Conservation (phyloP, 2,329 filamentous ascomycete species). For the Aschersonia sp. region DNA sequence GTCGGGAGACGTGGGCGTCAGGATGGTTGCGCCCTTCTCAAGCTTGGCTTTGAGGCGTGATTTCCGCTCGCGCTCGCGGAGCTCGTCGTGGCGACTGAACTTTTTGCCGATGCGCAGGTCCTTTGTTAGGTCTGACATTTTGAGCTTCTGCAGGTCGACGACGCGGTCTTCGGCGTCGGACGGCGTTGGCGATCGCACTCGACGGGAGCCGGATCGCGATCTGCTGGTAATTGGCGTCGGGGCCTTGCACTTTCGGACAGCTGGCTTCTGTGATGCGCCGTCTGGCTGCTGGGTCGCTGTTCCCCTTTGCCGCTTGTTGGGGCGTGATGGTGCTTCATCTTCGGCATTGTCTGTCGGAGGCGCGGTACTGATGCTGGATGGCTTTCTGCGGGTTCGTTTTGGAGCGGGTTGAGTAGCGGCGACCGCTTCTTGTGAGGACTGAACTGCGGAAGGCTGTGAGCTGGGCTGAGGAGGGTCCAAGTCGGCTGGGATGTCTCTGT, state of each 20-base stretch:
- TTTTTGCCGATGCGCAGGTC: constrained; percentile 60
- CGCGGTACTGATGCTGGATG: constrained; percentile 1
- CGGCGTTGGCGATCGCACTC: constrained; percentile 38
- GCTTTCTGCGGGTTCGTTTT: constrained; percentile 7
- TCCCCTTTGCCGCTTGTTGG: constrained; percentile 19
- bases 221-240: constrained; percentile 8
- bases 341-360: background rate
- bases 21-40: constrained; percentile 11
- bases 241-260: constrained; percentile 14
- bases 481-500: background rate
- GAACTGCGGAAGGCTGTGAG: background rate
- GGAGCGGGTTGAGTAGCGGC: constrained; percentile 1
- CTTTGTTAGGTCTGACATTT: constrained; percentile 58
- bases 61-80: constrained; percentile 50
- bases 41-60: constrained; percentile 17
- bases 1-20: constrained; percentile 5
- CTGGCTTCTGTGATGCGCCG: constrained; percentile 7
- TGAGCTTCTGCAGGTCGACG: constrained; percentile 52
- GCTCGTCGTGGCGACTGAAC: constrained; percentile 59
- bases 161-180: constrained; percentile 46
- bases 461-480: background rate
- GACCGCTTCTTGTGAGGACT: constrained; percentile 1
- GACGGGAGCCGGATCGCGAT: constrained; percentile 13
- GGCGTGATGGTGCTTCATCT: constrained; percentile 4
- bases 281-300: constrained; percentile 9